phyloP scores from a whole-genome alignment of 1,284 basidiomycete species.

The Pascua guehoae region DNA sequence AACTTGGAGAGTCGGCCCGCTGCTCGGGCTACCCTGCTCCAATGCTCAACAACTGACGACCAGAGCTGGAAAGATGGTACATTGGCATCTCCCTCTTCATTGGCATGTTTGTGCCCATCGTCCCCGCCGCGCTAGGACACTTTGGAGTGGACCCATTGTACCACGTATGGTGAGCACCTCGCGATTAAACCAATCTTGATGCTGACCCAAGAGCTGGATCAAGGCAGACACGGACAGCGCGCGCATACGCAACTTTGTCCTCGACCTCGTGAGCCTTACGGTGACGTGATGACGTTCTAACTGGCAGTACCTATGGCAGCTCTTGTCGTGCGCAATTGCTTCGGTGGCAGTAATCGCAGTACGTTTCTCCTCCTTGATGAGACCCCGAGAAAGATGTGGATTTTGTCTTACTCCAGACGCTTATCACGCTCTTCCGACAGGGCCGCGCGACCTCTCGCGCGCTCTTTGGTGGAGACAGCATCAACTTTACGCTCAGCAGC shows the following conservation, averaged over 20 bases:
- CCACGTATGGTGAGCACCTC: conserved; percentile 7
- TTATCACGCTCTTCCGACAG: conserved; percentile 27
- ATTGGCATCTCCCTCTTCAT: conserved; percentile 11
- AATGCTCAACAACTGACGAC: not conserved
- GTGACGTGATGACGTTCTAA: not conserved
- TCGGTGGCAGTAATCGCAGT: conserved; percentile 19
- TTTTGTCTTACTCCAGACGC: conserved; percentile 12
- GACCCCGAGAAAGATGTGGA: too few species aligned
- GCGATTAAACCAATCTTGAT: not conserved
- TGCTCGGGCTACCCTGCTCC: not conserved
- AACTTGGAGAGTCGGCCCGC: not conserved
- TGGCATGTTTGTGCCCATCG: conserved; percentile 17
- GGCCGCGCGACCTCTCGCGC: conserved; percentile 25
- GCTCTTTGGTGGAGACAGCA: conserved; percentile 15
- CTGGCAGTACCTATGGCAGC: conserved; percentile 30
- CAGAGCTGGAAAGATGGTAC: conserved; percentile 15
- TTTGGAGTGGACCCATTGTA: conserved; percentile 17
- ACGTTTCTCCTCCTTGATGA: not conserved
- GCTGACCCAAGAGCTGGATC: conserved; percentile 8
- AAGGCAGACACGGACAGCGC: conserved; percentile 5
- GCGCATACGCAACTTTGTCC: conserved; percentile 19
- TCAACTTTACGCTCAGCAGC: conserved; percentile 15
- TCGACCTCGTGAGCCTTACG: conserved; percentile 13
- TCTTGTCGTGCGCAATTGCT: conserved; percentile 26
- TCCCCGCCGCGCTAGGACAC: conserved; percentile 19